Evolutionary conservation across 345 rosid genomes (phyloP).

Genomic region (Gynandropsis gynandra): DNA sequence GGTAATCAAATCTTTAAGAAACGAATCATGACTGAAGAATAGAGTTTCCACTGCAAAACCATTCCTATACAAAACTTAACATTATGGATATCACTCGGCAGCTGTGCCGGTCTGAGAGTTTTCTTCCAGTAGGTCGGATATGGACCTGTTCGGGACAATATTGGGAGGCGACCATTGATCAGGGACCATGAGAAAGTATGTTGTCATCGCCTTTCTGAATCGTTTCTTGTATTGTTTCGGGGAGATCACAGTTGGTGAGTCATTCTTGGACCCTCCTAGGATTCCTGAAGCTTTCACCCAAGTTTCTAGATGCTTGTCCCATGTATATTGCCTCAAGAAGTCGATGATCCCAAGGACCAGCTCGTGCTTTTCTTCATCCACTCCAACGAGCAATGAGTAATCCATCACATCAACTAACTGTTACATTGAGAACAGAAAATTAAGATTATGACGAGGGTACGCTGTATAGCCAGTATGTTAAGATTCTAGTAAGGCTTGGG

Average conservation of each 20-base stretch:
- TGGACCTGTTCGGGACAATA: conserved; percentile 42
- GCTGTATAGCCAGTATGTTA: not conserved
- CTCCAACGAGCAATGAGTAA: conserved; percentile 88
- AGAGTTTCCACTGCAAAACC: conserved; percentile 9
- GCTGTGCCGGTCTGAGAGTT: conserved; percentile 36
- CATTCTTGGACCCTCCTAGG: conserved; percentile 82
- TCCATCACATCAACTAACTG: conserved; percentile 96
- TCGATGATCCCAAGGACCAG: conserved; percentile 89
- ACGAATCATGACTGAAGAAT: conserved; percentile 30
- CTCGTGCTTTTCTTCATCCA: conserved; percentile 83
- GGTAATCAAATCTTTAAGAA: too few species aligned
- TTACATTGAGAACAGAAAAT: conserved; percentile 20
- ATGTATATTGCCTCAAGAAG: conserved; percentile 94
- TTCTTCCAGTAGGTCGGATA: conserved; percentile 57
- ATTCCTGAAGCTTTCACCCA: conserved; percentile 90
- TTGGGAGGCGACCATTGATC: conserved; percentile 87
- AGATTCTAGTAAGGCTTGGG: not conserved
- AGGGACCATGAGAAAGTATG: conserved; percentile 91
- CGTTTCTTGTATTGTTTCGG: conserved; percentile 95
- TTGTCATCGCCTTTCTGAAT: conserved; percentile 91
- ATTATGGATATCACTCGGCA: conserved; percentile 29
- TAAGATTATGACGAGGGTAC: not conserved
- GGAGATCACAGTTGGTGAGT: conserved; percentile 82
- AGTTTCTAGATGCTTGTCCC: conserved; percentile 98
- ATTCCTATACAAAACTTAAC: conserved; percentile 4